phyloP scores from a whole-genome alignment of 2,329 filamentous ascomycete genomes.

The Cladosporium sp. region DNA sequence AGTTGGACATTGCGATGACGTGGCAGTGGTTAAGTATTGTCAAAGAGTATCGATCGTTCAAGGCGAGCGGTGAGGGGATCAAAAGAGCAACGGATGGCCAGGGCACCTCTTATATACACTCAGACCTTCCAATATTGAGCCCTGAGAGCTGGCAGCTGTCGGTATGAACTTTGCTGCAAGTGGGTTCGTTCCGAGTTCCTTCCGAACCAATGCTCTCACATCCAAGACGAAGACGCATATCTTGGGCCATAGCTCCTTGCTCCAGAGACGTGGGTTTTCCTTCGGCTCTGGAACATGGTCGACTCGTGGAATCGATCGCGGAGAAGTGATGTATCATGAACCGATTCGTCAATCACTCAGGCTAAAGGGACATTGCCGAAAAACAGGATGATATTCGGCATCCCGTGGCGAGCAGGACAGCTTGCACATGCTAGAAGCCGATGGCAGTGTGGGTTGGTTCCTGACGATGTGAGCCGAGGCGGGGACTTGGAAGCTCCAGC shows the following conservation, averaged over 20 bases:
- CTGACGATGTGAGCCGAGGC: background rate
- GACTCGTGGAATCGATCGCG: too few relatives aligned
- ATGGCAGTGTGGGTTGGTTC: too few relatives aligned
- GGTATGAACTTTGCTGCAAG: background rate
- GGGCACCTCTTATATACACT: background rate
- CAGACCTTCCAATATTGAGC: background rate
- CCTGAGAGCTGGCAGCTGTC: background rate
- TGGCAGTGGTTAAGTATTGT: background rate
- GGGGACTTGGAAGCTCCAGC: background rate
- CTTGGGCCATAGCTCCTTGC: background rate
- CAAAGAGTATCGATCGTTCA: background rate
- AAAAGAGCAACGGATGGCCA: background rate
- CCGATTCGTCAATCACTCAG: too few relatives aligned
- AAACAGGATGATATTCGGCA: too few relatives aligned
- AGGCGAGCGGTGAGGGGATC: background rate
- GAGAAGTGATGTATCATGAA: too few relatives aligned
- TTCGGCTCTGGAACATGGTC: background rate
- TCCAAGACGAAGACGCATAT: background rate
- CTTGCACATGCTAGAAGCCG: background rate
- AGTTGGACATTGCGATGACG: conserved; percentile 3
- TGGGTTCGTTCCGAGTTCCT: background rate
- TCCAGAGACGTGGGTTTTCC: background rate
- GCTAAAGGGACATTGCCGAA: too few relatives aligned
- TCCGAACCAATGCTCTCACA: background rate
- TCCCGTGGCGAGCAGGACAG: background rate